Evolutionary conservation across 768 basidiomycete species (phyloP).

Genomic region (Hypsizygus marmoreus): DNA sequence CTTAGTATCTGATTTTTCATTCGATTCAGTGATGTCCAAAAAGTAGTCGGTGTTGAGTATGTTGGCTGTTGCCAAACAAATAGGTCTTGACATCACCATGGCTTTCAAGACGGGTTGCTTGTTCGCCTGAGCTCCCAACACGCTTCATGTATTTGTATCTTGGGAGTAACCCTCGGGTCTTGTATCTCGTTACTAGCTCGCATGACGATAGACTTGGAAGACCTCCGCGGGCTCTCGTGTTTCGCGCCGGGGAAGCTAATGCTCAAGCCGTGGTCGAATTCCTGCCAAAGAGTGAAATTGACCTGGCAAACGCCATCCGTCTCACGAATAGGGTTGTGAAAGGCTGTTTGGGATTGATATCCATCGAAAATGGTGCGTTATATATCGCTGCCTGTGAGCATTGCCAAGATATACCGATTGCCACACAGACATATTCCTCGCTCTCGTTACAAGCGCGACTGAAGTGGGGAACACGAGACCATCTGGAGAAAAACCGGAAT

Average conservation of each 20-base stretch:
- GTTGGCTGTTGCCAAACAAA: constrained; percentile 13
- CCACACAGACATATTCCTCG: constrained; percentile 79
- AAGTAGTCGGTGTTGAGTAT: too few relatives aligned
- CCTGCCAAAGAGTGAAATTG: constrained; percentile 69
- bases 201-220: constrained; percentile 65
- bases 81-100: not conserved
- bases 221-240: constrained; percentile 66
- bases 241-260: constrained; percentile 58
- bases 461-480: constrained; percentile 75
- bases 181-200: constrained; percentile 72
- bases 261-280: constrained; percentile 88
- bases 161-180: constrained; percentile 62
- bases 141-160: constrained; percentile 86
- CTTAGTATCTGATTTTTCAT: too few relatives aligned
- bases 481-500: constrained; percentile 57
- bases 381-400: not conserved
- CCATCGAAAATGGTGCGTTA: constrained; percentile 64
- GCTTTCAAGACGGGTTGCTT: not conserved
- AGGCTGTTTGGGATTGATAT: constrained; percentile 84
- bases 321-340: constrained; percentile 74
- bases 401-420: constrained; percentile 7
- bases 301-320: constrained; percentile 61
- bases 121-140: constrained; percentile 28
- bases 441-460: constrained; percentile 74
- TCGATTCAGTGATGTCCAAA: too few relatives aligned